Base-by-base conservation (phyloP, 73 alveolate genomes). In the Breviolum minutum region DNA sequence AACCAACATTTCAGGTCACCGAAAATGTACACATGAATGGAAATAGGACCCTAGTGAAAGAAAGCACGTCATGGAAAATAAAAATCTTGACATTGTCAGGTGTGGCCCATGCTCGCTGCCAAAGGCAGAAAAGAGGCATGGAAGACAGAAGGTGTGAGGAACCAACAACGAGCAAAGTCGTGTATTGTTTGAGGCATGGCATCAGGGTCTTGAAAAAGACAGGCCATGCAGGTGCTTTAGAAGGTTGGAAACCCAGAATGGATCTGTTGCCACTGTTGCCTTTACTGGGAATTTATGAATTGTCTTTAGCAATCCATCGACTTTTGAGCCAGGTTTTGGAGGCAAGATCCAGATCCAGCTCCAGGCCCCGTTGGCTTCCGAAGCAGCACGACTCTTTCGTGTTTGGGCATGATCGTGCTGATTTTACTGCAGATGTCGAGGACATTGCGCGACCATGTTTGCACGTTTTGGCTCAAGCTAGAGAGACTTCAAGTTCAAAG, bases 81-180 rank as follows among this genome's bases (percentile, higher is more conserved):
- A 40, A 40, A 0, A 40, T 3, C 54, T 40, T 3, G 54, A 40
- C 54, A 40, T 40, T 40, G 0, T 40, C 54, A 40, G 54, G 54
- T 40, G 85, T 27, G 85, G 85, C 63, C 85, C 85, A 76, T 76
- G 85, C 62, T 19, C 24, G 26, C 85, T 76, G 85, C 85, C 85
- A 24, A 76, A 76, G 85, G 85, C 62, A 76, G 85, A n/a, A 76
- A 76, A 76, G 30, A 71, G 81, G 81, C 81, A 71, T 71, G 81
- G 81, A 40, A 8, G 81, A 30, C 54, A 3, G 54, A 40, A 40
- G 54, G 54, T 40, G 54, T 40, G 54, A 40, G 54, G 54, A 40
- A 40, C 54, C 54, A 40, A 40, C 54, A 3, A 40, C 3, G 54
- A 40, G 54, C 54, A 40, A 40, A 40, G 54, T 40, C 54, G 54